These are phyloP conservation scores for Metschnikowia kofuensis DNA, from an alignment of 805 yeast genomes.

Conservation along the genomic window DNA sequence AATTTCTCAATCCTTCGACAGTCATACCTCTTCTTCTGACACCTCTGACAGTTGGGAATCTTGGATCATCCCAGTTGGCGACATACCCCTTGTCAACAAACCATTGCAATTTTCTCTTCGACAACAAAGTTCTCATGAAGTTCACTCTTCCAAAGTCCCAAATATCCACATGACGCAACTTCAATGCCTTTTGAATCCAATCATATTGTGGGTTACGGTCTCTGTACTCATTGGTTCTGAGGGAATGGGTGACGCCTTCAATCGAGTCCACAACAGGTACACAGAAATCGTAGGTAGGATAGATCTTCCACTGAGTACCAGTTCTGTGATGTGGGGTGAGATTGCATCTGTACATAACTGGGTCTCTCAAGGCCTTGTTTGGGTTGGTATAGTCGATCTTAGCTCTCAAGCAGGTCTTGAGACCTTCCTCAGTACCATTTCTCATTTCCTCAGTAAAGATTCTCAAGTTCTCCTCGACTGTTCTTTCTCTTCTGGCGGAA, in stretches of 20 bases:
- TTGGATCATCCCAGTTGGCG: slow-evolving; percentile 96
- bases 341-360: slow-evolving; percentile 96
- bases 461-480: slow-evolving; percentile 86
- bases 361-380: slow-evolving; percentile 96
- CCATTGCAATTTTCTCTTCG: slow-evolving; percentile 99
- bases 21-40: slow-evolving; percentile 99
- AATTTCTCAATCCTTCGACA: slow-evolving; percentile 93
- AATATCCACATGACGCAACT: slow-evolving; percentile 86
- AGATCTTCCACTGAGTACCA: slow-evolving; percentile 88
- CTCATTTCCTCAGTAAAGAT: slow-evolving; percentile 91
- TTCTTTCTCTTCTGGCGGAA: slow-evolving; percentile 85
- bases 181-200: slow-evolving; percentile 84
- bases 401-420: slow-evolving; percentile 92
- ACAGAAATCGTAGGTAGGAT: slow-evolving; percentile 99
- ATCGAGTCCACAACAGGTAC: slow-evolving; percentile 93
- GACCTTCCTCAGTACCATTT: slow-evolving; percentile 89
- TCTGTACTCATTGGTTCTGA: slow-evolving; percentile 97
- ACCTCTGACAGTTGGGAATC: slow-evolving; percentile 99
- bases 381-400: slow-evolving; percentile 88
- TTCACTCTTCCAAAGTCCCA: slow-evolving; percentile 99
- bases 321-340: slow-evolving; percentile 98
- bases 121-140: slow-evolving; percentile 90
- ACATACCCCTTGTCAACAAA: slow-evolving; percentile 91
- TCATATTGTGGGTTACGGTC: slow-evolving; percentile 98
- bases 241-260: slow-evolving; percentile 97